Conservation (phyloP, 2,329 filamentous ascomycete genomes). For the Botryotinia calthae region DNA sequence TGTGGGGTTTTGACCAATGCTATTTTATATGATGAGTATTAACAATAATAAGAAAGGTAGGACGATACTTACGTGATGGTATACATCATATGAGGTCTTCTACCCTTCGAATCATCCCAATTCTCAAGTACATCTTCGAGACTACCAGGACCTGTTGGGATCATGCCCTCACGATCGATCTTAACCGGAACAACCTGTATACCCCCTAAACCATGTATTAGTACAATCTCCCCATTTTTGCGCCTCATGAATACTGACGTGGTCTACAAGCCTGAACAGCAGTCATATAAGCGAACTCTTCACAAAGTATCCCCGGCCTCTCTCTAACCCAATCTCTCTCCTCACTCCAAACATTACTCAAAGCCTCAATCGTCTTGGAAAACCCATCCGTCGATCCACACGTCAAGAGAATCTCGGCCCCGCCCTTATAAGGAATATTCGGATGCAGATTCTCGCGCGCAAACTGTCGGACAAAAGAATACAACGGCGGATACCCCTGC, state of each 20-base stretch:
- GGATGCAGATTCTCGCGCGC: slow-evolving; percentile 74
- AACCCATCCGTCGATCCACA: slow-evolving; percentile 86
- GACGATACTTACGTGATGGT: slow-evolving; percentile 71
- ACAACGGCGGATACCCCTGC: slow-evolving; percentile 75
- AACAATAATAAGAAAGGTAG: slow-evolving; percentile 7
- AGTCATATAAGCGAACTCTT: slow-evolving; percentile 79
- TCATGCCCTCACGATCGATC: slow-evolving; percentile 78
- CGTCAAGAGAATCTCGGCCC: slow-evolving; percentile 75
- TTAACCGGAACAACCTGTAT: slow-evolving; percentile 70
- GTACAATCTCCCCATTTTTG: no score
- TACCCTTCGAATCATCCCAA: slow-evolving; percentile 75
- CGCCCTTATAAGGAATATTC: slow-evolving; percentile 72
- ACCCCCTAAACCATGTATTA: slow-evolving; percentile 32
- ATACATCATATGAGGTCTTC: slow-evolving; percentile 80
- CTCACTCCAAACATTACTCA: slow-evolving; percentile 73
- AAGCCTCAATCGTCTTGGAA: slow-evolving; percentile 70
- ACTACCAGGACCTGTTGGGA: slow-evolving; percentile 68
- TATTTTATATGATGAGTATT: slow-evolving; percentile 37
- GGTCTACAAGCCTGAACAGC: slow-evolving; percentile 66
- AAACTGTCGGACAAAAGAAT: slow-evolving; percentile 77
- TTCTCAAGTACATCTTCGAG: slow-evolving; percentile 75
- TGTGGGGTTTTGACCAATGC: slow-evolving; percentile 89
- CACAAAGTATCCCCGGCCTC: slow-evolving; percentile 73
- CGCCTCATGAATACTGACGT: not conserved
- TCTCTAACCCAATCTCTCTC: slow-evolving; percentile 64